These are phyloP conservation scores for Aspergillus fumigatus DNA, from an alignment of 2,329 filamentous ascomycete genomes.

Conservation along the genomic window DNA sequence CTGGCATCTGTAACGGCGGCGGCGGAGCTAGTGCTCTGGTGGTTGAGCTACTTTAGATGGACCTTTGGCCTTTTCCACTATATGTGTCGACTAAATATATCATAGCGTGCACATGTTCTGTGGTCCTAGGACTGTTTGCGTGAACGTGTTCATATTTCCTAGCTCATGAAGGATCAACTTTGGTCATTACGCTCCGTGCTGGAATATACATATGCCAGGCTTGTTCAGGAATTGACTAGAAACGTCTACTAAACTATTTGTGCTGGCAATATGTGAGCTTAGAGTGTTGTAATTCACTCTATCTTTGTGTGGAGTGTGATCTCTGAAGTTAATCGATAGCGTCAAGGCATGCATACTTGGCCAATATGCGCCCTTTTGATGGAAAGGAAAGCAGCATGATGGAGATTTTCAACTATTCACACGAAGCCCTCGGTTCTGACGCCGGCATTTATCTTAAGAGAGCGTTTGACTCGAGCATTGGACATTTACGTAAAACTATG, in stretches of 20 bases:
- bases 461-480: not conserved
- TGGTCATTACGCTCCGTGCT: too few species aligned
- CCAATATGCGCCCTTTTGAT: not conserved
- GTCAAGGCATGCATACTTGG: not conserved
- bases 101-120: not conserved
- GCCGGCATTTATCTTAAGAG: too few species aligned
- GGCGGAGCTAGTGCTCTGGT: conserved; percentile 93
- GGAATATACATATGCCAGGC: too few species aligned
- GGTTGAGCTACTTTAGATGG: conserved; percentile 59
- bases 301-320: too few species aligned
- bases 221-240: too few species aligned
- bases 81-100: conserved; percentile 15
- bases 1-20: conserved; percentile 96
- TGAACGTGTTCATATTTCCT: not conserved
- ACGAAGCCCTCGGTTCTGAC: not conserved
- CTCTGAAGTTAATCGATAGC: too few species aligned
- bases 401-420: not conserved
- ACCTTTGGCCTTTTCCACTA: conserved; percentile 16
- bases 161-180: too few species aligned
- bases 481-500: not conserved
- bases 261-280: too few species aligned
- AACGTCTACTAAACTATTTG: too few species aligned
- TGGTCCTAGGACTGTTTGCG: not conserved
- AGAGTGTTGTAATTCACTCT: too few species aligned
- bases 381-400: not conserved